Evolutionary conservation across 441 rosid species (phyloP).

Genomic region (Adansonia madagascariensis): DNA sequence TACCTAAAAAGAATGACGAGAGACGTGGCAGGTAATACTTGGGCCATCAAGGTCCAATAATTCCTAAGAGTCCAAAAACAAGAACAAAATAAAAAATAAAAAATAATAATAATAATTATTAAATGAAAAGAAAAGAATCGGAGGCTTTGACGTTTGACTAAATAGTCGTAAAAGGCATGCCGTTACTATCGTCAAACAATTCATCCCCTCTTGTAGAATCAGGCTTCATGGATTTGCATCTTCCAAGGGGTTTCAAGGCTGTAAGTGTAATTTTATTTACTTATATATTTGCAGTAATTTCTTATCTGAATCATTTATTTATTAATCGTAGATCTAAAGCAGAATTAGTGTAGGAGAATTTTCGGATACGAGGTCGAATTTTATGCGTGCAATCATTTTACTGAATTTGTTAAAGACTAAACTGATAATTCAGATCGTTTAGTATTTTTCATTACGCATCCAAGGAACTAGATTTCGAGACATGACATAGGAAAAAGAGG

Average conservation of each 20-base stretch:
- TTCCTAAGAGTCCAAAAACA: background rate
- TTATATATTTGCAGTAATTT: background rate
- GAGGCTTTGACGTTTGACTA: background rate
- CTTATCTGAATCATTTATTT: background rate
- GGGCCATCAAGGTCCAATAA: background rate
- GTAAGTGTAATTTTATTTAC: background rate
- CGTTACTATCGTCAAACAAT: background rate
- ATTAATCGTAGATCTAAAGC: background rate
- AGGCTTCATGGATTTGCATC: background rate
- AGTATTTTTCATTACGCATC: background rate
- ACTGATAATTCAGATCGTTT: background rate
- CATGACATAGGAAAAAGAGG: background rate
- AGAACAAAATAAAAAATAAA: background rate
- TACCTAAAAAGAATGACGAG: too few relatives aligned
- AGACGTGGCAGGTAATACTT: background rate
- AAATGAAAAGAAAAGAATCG: background rate
- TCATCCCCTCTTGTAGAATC: background rate
- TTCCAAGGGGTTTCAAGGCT: background rate
- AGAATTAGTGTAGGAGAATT: background rate
- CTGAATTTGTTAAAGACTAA: background rate
- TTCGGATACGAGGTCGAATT: background rate
- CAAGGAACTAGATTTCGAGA: background rate
- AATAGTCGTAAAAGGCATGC: background rate
- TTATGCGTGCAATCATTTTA: background rate
- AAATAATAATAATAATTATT: too few relatives aligned